These are phyloP conservation scores for Raffaelea deltoideospora DNA, from an alignment of 2,329 filamentous ascomycete species.

Conservation along the genomic window DNA sequence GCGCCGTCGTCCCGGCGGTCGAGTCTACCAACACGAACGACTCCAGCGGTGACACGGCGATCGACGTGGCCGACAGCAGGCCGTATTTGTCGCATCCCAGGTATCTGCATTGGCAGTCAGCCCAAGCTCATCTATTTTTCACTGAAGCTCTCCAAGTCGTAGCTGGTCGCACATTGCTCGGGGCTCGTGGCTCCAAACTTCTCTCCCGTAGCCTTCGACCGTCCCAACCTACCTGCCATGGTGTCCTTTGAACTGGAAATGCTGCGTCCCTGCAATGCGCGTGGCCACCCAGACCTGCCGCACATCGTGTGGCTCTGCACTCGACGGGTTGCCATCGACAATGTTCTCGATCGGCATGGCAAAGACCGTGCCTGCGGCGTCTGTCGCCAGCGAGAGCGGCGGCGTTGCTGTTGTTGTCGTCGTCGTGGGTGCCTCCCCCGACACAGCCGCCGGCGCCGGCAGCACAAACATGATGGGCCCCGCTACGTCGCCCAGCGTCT, in stretches of 20 bases:
- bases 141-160: too few relatives aligned
- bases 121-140: too few relatives aligned
- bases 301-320: constrained; percentile 88
- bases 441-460: too few relatives aligned
- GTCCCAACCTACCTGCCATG: constrained; percentile 53
- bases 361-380: constrained; percentile 78
- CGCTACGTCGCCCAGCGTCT: constrained; percentile 54
- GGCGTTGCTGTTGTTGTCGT: constrained; percentile 65
- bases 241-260: constrained; percentile 75
- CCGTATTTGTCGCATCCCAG: constrained; percentile 77
- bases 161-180: too few relatives aligned
- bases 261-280: constrained; percentile 65
- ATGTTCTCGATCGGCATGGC: constrained; percentile 72
- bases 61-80: constrained; percentile 56
- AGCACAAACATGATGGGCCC: constrained; percentile 76
- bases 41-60: constrained; percentile 74
- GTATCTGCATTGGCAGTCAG: constrained; percentile 39
- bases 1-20: constrained; percentile 43
- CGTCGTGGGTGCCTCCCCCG: too few relatives aligned
- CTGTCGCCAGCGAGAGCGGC: too few relatives aligned
- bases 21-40: constrained; percentile 56
- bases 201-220: background rate
- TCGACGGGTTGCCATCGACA: constrained; percentile 65
- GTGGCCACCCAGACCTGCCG: constrained; percentile 91
- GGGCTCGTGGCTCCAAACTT: too few relatives aligned